Base-by-base conservation (phyloP, 768 basidiomycete genomes). In the Rhodotorula taiwanensis region DNA sequence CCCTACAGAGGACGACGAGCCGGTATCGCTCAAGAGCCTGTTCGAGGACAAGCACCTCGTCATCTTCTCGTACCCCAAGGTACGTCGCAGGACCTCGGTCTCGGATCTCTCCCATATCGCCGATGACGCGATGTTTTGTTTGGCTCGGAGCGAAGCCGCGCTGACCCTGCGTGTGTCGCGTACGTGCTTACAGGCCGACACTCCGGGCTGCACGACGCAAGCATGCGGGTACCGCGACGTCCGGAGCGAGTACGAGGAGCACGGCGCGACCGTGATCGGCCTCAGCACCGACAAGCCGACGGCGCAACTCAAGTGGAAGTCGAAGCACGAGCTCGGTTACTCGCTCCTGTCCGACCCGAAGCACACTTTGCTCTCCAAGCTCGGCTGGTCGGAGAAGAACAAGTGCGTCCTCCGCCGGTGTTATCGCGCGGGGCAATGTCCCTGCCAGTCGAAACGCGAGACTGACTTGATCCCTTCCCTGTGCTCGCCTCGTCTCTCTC, bases 321-420 rank as follows among this genome's bases (percentile, higher is more conserved):
- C 54, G 11, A 67, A 93, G 87, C 88, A 91, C 79, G 79, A 82
- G 62, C 81, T 97, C 28, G 88, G 86, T 21, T 98, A 90, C 74
- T 82, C 86, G 5, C 79, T 95, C 2, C 80, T 98, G 34, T 94
- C 89, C 10, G 93, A 98, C 75, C 89, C 86, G n/a, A 83, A 90
- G 74, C 83, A 85, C 51, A 74, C 79, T 28, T 79, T 97, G 34
- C 88, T 97, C 69, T 80, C 81, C 39, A 86, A 84, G 4, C 80
- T 98, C 31, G 93, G 92, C 21, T 89, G 89, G 20, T 85, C 81
- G 0, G 83, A 82, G 15, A 70, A 74, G 41, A 84, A 85, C 14
- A 87, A 85, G 76, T 76, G 59, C 61, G 75, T 67, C 28, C 18
- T 10, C 33, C n/a, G n/a, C n/a, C n/a, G n/a, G n/a, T n/a, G n/a